Percentiles rank a stretch among this genome's conserved stretches.
Evolutionary conservation across 495 filamentous ascomycete genomes (phyloP).

Genomic region (Cladorrhinum samala): DNA sequence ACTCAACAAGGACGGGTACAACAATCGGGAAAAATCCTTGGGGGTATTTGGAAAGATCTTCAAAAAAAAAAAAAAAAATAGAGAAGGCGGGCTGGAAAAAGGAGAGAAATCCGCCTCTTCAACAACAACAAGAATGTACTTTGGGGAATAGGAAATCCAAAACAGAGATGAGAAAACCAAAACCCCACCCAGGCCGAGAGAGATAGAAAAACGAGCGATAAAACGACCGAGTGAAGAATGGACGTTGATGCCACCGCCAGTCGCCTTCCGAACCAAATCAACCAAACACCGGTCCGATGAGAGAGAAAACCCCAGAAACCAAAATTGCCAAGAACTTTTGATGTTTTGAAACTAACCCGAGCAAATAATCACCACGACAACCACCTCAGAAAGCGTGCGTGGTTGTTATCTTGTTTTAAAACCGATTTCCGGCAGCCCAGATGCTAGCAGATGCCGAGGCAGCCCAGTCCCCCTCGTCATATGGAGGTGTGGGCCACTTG

Average conservation of each 20-base stretch:
- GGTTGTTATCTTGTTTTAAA: no score
- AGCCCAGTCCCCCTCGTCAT: slow-evolving; percentile 81
- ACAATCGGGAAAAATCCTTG: slow-evolving; percentile 3
- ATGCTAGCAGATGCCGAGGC: slow-evolving; percentile 72
- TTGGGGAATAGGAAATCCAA: slow-evolving; percentile 13
- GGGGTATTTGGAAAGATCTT: slow-evolving; percentile 7
- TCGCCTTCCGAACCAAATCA: slow-evolving; percentile 5
- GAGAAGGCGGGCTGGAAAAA: neutral
- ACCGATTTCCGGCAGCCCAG: slow-evolving; percentile 58
- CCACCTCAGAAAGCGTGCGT: neutral
- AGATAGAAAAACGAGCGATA: neutral
- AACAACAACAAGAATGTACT: slow-evolving; percentile 7
- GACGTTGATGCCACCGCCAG: slow-evolving; percentile 13
- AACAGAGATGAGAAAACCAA: slow-evolving; percentile 3
- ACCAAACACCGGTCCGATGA: slow-evolving; percentile 17
- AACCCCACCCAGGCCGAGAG: neutral
- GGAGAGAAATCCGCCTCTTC: slow-evolving; percentile 11
- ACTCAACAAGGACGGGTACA: slow-evolving; percentile 8
- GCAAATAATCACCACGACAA: neutral
- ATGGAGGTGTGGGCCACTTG: slow-evolving; percentile 95
- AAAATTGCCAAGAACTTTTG: slow-evolving; percentile 5
- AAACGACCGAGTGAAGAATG: slow-evolving; percentile 2
- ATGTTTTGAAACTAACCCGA: neutral
- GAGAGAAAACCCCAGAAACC: slow-evolving; percentile 3
- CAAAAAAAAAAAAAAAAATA: slow-evolving; percentile 5